phyloP scores from a whole-genome alignment of 768 basidiomycete genomes.

The Psilocybe tampanensis region DNA sequence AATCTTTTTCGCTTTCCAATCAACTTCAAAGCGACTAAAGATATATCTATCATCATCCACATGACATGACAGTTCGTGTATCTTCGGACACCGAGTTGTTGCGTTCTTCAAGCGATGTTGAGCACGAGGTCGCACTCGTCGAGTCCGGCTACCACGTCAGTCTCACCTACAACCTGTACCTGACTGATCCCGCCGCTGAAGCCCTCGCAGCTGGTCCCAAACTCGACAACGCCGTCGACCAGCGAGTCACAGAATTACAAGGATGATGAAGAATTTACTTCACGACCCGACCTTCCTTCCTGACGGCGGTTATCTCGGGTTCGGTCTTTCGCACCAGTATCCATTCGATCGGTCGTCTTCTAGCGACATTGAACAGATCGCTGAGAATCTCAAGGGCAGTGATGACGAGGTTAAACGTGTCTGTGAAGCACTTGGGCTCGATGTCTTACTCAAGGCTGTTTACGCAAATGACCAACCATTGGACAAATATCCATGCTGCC shows the following conservation, averaged over 20 bases:
- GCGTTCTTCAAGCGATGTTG: conserved; percentile 42
- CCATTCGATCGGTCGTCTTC: conserved; percentile 21
- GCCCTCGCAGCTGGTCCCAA: not conserved
- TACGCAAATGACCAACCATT: conserved; percentile 7
- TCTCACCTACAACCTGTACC: conserved; percentile 44
- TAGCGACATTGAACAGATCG: not conserved
- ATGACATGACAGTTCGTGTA: no score
- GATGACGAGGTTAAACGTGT: conserved; percentile 27
- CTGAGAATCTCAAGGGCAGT: conserved; percentile 26
- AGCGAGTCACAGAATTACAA: not conserved
- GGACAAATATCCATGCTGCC: no score
- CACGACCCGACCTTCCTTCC: conserved; percentile 37
- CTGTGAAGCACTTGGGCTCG: no score
- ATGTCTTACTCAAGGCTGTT: conserved; percentile 20
- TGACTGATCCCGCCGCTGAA: conserved; percentile 5
- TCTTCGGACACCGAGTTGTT: no score
- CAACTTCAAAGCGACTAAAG: no score
- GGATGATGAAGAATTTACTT: conserved; percentile 28
- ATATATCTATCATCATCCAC: no score
- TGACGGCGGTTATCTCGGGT: conserved; percentile 41
- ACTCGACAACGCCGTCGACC: not conserved
- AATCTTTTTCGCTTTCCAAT: no score
- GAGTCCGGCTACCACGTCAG: conserved; percentile 39
- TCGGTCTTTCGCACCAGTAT: conserved; percentile 40
- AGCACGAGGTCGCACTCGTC: conserved; percentile 39